These are phyloP conservation scores for Alternaria novae-zelandiae DNA, from an alignment of 2,329 filamentous ascomycete species.

Conservation along the genomic window DNA sequence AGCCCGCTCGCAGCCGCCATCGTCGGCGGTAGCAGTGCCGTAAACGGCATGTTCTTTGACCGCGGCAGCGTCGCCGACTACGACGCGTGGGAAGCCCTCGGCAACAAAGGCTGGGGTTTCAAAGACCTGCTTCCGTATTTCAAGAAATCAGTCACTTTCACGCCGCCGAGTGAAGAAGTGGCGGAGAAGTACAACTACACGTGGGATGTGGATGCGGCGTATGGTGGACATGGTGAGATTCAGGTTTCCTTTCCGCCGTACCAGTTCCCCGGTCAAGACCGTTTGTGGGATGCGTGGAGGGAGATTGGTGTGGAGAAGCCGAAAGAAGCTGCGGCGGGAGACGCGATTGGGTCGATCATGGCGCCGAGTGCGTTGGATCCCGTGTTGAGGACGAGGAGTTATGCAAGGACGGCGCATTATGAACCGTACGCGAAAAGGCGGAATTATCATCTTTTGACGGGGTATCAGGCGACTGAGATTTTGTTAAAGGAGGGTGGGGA, in stretches of 20 bases:
- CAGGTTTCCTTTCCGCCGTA: conserved; percentile 1
- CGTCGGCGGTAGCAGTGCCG: conserved; percentile 39
- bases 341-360: conserved; percentile 11
- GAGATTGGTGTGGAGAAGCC: conserved; percentile 13
- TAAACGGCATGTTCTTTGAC: conserved; percentile 45
- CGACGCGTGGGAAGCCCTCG: conserved; percentile 62
- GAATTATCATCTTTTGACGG: conserved; percentile 34
- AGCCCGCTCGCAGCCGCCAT: conserved; percentile 23
- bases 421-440: conserved; percentile 25
- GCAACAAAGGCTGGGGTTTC: conserved; percentile 55
- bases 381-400: conserved; percentile 30
- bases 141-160: conserved; percentile 22
- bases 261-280: conserved; percentile 11
- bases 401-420: conserved; percentile 40
- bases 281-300: conserved; percentile 12
- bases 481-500: not conserved
- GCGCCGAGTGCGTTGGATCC: conserved; percentile 14
- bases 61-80: conserved; percentile 39
- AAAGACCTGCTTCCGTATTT: conserved; percentile 25
- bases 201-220: not conserved
- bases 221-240: not conserved
- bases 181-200: not conserved
- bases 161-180: not conserved
- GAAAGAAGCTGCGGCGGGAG: conserved; percentile 14
- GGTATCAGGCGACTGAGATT: conserved; percentile 15